Percentiles rank a stretch among this genome's conserved stretches.
These are phyloP conservation scores for Thielaviopsis cerberus DNA, from an alignment of 2,329 filamentous ascomycete genomes.

Conservation along the genomic window DNA sequence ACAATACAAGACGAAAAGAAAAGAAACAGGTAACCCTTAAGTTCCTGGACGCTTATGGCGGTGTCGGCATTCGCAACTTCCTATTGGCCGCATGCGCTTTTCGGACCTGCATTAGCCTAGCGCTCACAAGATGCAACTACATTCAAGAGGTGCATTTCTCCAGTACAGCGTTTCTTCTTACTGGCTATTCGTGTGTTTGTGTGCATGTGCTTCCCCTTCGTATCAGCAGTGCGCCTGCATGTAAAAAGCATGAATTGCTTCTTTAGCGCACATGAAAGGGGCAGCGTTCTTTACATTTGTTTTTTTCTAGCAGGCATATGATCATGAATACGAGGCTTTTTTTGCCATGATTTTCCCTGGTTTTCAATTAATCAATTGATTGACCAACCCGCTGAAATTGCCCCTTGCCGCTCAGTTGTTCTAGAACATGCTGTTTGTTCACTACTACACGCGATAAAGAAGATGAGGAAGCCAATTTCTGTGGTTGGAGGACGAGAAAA, in stretches of 20 bases:
- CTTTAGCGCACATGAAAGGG: not conserved
- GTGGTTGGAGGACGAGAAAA: not conserved
- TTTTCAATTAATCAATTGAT: not conserved
- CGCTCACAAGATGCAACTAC: not conserved
- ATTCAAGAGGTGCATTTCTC: not conserved
- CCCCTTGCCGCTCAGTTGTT: not conserved
- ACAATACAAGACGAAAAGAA: too few relatives aligned
- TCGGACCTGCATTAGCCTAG: not conserved
- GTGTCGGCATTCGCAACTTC: not conserved
- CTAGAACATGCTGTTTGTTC: not conserved
- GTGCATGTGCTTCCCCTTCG: too few relatives aligned
- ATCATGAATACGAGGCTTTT: not conserved
- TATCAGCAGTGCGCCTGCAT: not conserved
- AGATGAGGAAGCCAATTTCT: too few relatives aligned
- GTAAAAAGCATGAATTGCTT: not conserved
- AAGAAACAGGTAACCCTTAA: too few relatives aligned
- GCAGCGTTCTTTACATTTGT: not conserved
- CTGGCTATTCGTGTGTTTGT: too few relatives aligned
- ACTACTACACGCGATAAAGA: too few relatives aligned
- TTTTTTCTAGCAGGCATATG: not conserved
- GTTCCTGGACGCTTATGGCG: not conserved
- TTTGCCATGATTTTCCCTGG: not conserved
- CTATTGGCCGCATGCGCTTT: not conserved
- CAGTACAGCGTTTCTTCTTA: too few relatives aligned
- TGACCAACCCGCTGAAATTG: not conserved